Evolutionary conservation across 2,329 filamentous ascomycete species (phyloP), one percentile per base, ranked within the genome.

Genomic region (Conoideocrella luteorostrata): DNA sequence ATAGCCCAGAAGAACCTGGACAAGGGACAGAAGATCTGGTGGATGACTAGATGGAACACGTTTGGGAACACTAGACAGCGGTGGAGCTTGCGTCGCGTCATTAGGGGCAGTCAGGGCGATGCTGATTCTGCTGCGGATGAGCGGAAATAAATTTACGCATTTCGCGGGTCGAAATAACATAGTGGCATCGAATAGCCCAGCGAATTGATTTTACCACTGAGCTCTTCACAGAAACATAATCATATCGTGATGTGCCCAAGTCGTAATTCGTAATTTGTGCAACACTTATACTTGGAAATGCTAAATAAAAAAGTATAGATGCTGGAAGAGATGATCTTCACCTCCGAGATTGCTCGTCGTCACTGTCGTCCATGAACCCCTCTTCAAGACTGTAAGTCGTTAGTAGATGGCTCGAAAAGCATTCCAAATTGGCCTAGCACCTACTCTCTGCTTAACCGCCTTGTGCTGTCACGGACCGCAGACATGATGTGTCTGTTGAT

Each of bases 371-470:
- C 57, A 66, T 68, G 45, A 70, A 70, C 1, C 67, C 67, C 49
- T 69, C 64, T 22, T 52, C 50, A 12, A 52, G 44, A 34, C 50
- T 52, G 33, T 24, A 11, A n/a, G 17, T 11, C 21, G 47, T 53
- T 28, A 52, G 57, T 56, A 40, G 43, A 15, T n/a, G n/a, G n/a
- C n/a, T n/a, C n/a, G n/a, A n/a, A n/a, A n/a, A n/a, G n/a, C n/a
- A n/a, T n/a, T n/a, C n/a, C n/a, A n/a, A n/a, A n/a, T n/a, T n/a
- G 13, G 17, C 15, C 12, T 7, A 23, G 3, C 17, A 68, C 75
- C 60, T 63, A 80, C 68, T 95, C 88, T 65, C 88, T 73, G 61
- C 87, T 91, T 48, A 95, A 56, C 49, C 88, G 73, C 52, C 78
- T 70, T 34, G 72, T 67, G 38, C 71, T 72, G 48, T 79, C 75